These are phyloP conservation scores for Cercis canadensis DNA, from an alignment of 306 rosid species.

Conservation along the genomic window DNA sequence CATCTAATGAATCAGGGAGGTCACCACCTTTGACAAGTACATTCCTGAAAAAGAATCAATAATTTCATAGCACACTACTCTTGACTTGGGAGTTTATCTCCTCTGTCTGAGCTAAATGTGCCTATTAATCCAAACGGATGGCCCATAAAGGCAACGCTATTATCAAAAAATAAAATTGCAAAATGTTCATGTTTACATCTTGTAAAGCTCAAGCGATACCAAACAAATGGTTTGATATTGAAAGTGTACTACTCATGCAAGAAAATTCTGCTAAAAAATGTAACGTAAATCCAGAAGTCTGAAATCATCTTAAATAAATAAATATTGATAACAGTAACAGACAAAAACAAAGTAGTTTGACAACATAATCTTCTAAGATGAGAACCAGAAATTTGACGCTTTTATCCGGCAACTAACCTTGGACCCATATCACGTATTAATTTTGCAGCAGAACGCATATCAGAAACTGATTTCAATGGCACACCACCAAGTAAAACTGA, in stretches of 20 bases:
- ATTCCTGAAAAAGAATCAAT: constrained; percentile 58
- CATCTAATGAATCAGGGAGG: constrained; percentile 81
- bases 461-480: constrained; percentile 75
- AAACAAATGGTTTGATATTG: constrained; percentile 8
- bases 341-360: constrained; percentile 6
- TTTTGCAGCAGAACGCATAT: constrained; percentile 88
- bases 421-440: constrained; percentile 80
- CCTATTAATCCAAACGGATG: background rate
- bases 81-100: constrained; percentile 1
- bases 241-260: constrained; percentile 16
- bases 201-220: background rate
- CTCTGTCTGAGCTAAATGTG: background rate
- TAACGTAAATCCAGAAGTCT: background rate
- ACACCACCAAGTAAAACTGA: constrained; percentile 74
- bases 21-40: constrained; percentile 98
- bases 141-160: constrained; percentile 10
- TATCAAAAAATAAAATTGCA: background rate
- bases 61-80: constrained; percentile 26
- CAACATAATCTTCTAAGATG: constrained; percentile 17
- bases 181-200: background rate
- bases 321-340: background rate
- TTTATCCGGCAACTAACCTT: constrained; percentile 55
- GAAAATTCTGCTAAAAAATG: background rate
- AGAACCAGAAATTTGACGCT: constrained; percentile 18
- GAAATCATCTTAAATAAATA: background rate